Evolutionary conservation across 2,329 filamentous ascomycete species (phyloP).

Genomic region (Aspergillus pseudotamarii): DNA sequence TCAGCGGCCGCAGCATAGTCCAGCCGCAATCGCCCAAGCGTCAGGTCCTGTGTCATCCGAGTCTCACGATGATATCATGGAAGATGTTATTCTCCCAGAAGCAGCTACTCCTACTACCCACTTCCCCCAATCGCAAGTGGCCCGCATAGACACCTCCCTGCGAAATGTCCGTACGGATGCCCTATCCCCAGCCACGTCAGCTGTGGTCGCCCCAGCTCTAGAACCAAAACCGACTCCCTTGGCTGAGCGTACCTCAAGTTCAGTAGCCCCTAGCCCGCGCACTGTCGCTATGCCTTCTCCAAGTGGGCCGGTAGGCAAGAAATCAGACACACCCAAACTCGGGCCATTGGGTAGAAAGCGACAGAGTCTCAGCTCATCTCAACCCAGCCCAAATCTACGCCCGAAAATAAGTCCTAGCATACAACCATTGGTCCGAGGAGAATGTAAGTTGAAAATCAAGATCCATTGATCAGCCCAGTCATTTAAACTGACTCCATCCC

Average conservation of each 20-base stretch:
- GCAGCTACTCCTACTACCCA: constrained; percentile 58
- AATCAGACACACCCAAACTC: constrained; percentile 52
- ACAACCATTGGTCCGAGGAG: constrained; percentile 80
- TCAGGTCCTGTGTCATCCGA: constrained; percentile 42
- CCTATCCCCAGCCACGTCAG: constrained; percentile 63
- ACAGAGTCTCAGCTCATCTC: constrained; percentile 68
- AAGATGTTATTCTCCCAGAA: constrained; percentile 74
- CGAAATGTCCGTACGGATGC: constrained; percentile 30
- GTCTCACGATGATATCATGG: constrained; percentile 59
- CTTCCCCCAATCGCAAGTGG: constrained; percentile 45
- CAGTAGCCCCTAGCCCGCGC: constrained; percentile 56
- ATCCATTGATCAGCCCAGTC: constrained; percentile 26
- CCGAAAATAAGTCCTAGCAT: constrained; percentile 94
- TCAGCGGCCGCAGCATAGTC: constrained; percentile 50
- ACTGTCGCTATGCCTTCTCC: constrained; percentile 57
- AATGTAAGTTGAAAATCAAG: constrained; percentile 50
- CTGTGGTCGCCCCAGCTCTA: constrained; percentile 61
- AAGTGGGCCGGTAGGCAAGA: constrained; percentile 44
- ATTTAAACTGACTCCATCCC: constrained; percentile 6
- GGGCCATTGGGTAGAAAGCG: constrained; percentile 66
- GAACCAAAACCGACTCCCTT: constrained; percentile 39
- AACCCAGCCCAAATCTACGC: constrained; percentile 82
- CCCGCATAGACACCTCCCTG: constrained; percentile 52
- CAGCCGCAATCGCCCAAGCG: constrained; percentile 41
- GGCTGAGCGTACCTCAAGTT: constrained; percentile 29